A percentile compares a stretch with the other conserved stretches of the same genome.
Evolutionary conservation across 192 early-diverging fungal genomes (phyloP).

Genomic region (Coemansia sp.): DNA sequence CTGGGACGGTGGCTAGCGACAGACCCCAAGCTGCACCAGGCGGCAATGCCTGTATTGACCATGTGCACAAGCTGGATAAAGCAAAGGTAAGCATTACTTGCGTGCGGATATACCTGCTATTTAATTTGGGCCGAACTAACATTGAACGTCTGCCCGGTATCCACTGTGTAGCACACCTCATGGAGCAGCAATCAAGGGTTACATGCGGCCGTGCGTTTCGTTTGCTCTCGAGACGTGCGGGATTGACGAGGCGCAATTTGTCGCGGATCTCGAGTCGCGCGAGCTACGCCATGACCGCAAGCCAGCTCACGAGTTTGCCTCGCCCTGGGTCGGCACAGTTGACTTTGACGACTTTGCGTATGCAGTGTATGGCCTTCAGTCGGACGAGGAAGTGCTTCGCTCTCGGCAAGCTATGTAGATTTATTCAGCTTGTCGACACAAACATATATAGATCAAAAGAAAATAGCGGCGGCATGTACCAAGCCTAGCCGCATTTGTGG

Average conservation of each 20-base stretch:
- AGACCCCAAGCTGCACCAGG: slow-evolving; percentile 40
- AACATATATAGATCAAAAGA: not conserved
- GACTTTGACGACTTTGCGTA: slow-evolving; percentile 50
- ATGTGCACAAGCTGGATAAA: slow-evolving; percentile 43
- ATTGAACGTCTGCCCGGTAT: not conserved
- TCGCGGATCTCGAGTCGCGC: slow-evolving; percentile 33
- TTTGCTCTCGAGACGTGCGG: slow-evolving; percentile 54
- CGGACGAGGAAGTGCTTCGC: slow-evolving; percentile 43
- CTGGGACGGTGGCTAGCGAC: slow-evolving; percentile 48
- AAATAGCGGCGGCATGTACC: not conserved
- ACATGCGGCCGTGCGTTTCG: slow-evolving; percentile 36
- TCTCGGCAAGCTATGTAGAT: slow-evolving; percentile 8
- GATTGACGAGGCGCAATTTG: slow-evolving; percentile 36
- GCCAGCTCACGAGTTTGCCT: slow-evolving; percentile 30
- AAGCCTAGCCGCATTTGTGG: not conserved
- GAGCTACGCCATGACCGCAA: slow-evolving; percentile 22
- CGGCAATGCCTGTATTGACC: slow-evolving; percentile 33
- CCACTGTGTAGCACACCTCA: slow-evolving; percentile 6
- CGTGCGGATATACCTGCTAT: too few relatives aligned
- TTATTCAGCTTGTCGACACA: not conserved
- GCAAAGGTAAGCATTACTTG: slow-evolving; percentile 2
- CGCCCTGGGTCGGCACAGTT: slow-evolving; percentile 53
- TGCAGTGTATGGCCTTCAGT: slow-evolving; percentile 44
- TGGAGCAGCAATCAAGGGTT: slow-evolving; percentile 20
- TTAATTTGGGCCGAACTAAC: not conserved